phyloP scores from a whole-genome alignment of 2,329 filamentous ascomycete genomes.

The Blastomyces emzantsi region DNA sequence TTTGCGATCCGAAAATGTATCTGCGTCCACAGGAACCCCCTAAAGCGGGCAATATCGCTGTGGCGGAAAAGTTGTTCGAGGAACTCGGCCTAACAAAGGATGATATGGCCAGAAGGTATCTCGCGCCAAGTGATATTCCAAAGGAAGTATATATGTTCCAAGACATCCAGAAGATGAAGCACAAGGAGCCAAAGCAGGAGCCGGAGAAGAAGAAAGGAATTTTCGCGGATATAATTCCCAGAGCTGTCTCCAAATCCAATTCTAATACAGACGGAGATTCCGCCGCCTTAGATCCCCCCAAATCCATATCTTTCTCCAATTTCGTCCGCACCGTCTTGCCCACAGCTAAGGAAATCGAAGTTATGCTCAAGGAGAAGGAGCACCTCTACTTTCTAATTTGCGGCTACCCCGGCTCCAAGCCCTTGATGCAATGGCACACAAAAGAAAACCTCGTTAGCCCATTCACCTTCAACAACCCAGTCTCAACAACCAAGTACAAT shows the following conservation, averaged over 20 bases:
- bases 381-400: constrained; percentile 3
- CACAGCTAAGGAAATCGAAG: background rate
- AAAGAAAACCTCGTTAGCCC: background rate
- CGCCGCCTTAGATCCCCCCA: background rate
- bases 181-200: background rate
- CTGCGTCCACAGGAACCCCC: background rate
- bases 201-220: background rate
- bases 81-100: constrained; percentile 2
- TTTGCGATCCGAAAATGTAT: constrained; percentile 1
- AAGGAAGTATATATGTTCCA: background rate
- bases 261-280: background rate
- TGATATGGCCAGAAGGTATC: background rate
- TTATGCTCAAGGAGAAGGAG: background rate
- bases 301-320: constrained; percentile 6
- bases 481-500: background rate
- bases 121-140: background rate
- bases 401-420: constrained; percentile 3
- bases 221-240: background rate
- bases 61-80: constrained; percentile 3
- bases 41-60: constrained; percentile 1
- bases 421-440: constrained; percentile 6
- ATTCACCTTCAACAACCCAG: background rate
- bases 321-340: constrained; percentile 1
- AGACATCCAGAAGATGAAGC: background rate
- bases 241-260: background rate